Conservation (phyloP, 1,284 basidiomycete genomes). For the Uromyces viciae-fabae region DNA sequence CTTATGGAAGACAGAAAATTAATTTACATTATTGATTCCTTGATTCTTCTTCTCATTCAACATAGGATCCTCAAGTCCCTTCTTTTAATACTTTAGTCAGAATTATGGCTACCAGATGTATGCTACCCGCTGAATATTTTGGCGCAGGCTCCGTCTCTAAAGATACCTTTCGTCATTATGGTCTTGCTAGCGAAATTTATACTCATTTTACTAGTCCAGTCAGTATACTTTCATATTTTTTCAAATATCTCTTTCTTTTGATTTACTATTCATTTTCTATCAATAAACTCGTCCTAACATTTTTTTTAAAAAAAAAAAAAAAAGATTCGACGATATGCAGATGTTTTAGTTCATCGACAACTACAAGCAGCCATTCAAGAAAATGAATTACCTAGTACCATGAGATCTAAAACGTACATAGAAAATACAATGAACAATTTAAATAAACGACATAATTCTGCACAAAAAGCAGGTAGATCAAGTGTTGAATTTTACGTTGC, state of each 20-base stretch:
- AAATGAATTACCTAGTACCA: constrained; percentile 72
- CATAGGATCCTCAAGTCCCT: constrained; percentile 71
- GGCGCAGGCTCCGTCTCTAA: constrained; percentile 87
- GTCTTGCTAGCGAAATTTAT: constrained; percentile 91
- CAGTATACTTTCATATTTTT: too few relatives aligned
- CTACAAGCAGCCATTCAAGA: constrained; percentile 84
- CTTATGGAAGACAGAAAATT: too few relatives aligned
- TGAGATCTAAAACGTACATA: constrained; percentile 84
- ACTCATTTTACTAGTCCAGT: constrained; percentile 77
- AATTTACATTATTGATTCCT: background rate
- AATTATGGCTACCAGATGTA: constrained; percentile 98
- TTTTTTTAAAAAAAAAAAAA: too few relatives aligned
- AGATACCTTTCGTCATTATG: constrained; percentile 94
- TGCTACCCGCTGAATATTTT: constrained; percentile 98
- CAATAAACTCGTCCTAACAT: too few relatives aligned
- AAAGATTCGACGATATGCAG: constrained; percentile 57
- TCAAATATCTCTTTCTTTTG: background rate
- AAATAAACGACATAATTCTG: constrained; percentile 88
- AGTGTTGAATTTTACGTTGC: constrained; percentile 98
- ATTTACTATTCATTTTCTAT: constrained; percentile 24
- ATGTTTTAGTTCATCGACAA: constrained; percentile 91
- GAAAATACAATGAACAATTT: constrained; percentile 82
- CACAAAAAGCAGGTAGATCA: constrained; percentile 92
- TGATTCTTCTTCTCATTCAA: constrained; percentile 34
- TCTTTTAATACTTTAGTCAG: constrained; percentile 96